Percentiles rank a stretch among this genome's conserved stretches.
Conservation (phyloP, 2,329 filamentous ascomycete genomes). For the Tolypocladium cylindrosporum region DNA sequence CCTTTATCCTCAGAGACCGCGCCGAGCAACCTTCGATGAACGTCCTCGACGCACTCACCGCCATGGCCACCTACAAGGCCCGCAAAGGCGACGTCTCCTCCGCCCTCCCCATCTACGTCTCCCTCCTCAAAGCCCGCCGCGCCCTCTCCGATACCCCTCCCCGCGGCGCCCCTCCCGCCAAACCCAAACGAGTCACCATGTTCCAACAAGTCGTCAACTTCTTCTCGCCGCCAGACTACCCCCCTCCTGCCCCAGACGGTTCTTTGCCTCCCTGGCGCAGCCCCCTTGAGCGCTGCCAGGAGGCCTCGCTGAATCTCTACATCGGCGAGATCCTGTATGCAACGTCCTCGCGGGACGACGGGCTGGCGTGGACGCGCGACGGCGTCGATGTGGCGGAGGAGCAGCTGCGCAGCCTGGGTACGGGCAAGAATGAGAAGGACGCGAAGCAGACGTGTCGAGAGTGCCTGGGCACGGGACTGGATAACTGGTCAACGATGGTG, state of each 20-base stretch:
- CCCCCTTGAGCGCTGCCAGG: conserved; percentile 62
- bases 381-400: conserved; percentile 73
- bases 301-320: conserved; percentile 78
- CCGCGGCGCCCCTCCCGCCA: conserved; percentile 2
- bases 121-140: conserved; percentile 69
- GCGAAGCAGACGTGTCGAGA: conserved; percentile 55
- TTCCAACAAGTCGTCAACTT: conserved; percentile 12
- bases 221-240: conserved; percentile 50
- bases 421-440: conserved; percentile 13
- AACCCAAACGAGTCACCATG: conserved; percentile 6
- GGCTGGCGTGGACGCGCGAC: conserved; percentile 81
- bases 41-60: conserved; percentile 63
- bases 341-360: conserved; percentile 49
- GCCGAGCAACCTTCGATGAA: conserved; percentile 57
- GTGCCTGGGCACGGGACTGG: conserved; percentile 66
- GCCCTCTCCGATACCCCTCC: conserved; percentile 34
- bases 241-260: conserved; percentile 60
- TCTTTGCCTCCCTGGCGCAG: conserved; percentile 56
- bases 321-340: conserved; percentile 90
- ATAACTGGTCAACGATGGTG: conserved; percentile 81
- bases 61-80: conserved; percentile 70
- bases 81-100: conserved; percentile 52
- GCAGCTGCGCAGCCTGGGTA: conserved; percentile 39
- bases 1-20: conserved; percentile 53
- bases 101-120: conserved; percentile 78